Evolutionary conservation across 495 filamentous ascomycete species (phyloP).

Genomic region (Lasiosphaeriaceae sp.): DNA sequence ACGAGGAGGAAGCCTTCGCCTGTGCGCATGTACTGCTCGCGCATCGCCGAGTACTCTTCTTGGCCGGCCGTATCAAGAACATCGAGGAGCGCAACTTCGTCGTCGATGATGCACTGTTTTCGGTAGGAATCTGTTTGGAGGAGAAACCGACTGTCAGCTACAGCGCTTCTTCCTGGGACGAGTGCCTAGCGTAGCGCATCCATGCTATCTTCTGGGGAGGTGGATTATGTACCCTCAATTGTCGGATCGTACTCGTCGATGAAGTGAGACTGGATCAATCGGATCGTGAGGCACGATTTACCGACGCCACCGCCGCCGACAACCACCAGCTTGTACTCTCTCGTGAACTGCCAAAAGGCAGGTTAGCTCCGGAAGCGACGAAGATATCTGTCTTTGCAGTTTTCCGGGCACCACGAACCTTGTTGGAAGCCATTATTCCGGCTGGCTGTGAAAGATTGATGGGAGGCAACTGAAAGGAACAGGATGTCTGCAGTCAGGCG

Average conservation of each 20-base stretch:
- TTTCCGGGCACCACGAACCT: background rate
- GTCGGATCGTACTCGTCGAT: conserved; percentile 99
- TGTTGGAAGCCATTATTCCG: background rate
- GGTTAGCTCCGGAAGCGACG: background rate
- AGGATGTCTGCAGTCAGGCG: background rate
- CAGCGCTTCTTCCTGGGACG: too few relatives aligned
- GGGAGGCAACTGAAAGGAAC: background rate
- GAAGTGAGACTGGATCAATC: conserved; percentile 98
- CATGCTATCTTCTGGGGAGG: too few relatives aligned
- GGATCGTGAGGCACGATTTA: conserved; percentile 98
- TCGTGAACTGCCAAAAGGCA: conserved; percentile 68
- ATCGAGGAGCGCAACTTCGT: conserved; percentile 94
- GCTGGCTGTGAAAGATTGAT: background rate
- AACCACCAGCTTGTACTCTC: conserved; percentile 98
- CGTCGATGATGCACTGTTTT: conserved; percentile 98
- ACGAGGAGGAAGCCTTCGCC: conserved; percentile 97
- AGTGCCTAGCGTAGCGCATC: too few relatives aligned
- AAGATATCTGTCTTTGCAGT: background rate
- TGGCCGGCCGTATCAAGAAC: conserved; percentile 97
- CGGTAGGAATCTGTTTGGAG: conserved; percentile 82
- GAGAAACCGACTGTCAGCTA: background rate
- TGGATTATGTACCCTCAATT: conserved; percentile 82
- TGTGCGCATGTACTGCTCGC: conserved; percentile 99
- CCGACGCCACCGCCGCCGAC: conserved; percentile 97
- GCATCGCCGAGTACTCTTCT: conserved; percentile 99